Evolutionary conservation across 139 green algal genomes (phyloP), one percentile per base, ranked within the genome.

Genomic region (Penium margaritaceum): DNA sequence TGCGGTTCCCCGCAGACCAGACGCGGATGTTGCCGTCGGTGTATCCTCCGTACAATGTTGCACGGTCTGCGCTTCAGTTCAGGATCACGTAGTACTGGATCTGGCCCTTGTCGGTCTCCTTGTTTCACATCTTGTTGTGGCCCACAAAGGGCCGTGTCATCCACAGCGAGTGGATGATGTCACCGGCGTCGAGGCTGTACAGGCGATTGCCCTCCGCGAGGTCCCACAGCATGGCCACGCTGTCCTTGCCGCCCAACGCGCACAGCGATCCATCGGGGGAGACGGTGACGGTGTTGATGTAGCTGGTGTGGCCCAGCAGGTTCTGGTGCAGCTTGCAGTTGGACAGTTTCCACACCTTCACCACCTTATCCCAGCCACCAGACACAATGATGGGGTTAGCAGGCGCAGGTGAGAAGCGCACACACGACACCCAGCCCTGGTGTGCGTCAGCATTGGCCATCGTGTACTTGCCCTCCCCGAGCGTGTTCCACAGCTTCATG

Each of bases 401-500:
- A 74, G 87, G 90, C 51, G 95, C 91, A 60, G 94, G 94, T 47
- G 92, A 97, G 93, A 99, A 98, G 76, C 94, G 88, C 77, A 99
- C 94, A 84, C 93, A 98, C 14, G 85, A 93, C 39, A 98, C 94
- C 94, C 94, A 98, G 80, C 93, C 91, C 29, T 87, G 92, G 90
- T 98, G 94, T 61, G 93, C 93, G 61, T 97, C 91, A 35, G 87
- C 88, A 76, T 98, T 87, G 39, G 85, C 39, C 62, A 98, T 96
- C 62, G 90, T 97, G 93, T 96, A 97, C 88, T 99, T 99, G 91
- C 94, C 98, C 90, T 99, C 94, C 58, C 92, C 94, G 9, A 81
- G 68, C 17, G 74, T 81, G 68, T 81, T 81, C 74, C 74, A 81
- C 51, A 81, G 68, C 68, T 81, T 81, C 37, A 81, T 81, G 68